Evolutionary conservation across 139 green algal genomes (phyloP), one percentile per base, ranked within the genome.

Genomic region (Picochlorum sp.): DNA sequence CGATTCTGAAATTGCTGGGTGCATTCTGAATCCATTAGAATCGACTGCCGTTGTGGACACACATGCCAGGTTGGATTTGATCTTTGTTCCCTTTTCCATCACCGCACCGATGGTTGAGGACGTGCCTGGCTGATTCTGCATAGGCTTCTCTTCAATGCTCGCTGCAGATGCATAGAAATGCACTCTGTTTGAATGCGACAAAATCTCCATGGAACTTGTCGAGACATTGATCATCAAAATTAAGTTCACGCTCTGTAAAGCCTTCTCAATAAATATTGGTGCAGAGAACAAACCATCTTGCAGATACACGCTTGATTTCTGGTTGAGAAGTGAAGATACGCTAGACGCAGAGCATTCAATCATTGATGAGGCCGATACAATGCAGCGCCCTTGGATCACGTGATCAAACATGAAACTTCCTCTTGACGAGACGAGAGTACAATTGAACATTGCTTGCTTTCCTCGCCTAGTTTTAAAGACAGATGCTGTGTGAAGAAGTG

Each of bases 361-460:
- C 67, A 90, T 86, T n/a, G 81, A 76, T 3, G 82, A 70, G 13
- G 77, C 82, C 3, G 85, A 82, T 61, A 90, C 67, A 16, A 92
- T 56, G 4, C 63, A 50, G 21, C 65, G 61, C 4, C 80, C 80
- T 0, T 61, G 37, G 23, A 91, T 80, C 11, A 69, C 30, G 63
- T 96, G 88, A 38, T 96, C 80, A 41, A 70, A 66, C 20, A 96
- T 64, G 68, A 79, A 95, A 2, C 72, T 70, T 4, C 81, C 49
- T 11, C 61, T 24, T 2, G 83, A 72, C 5, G 67, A 65, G 0
- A 15, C 9, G 2, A 87, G 57, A n/a, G 52, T 13, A 0, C 67
- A 49, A 20, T 78, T 41, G 37, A 90, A 79, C 0, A 34, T 45
- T 14, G 61, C 57, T 15, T 26, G 20, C 45, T 28, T 51, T 54